Base-by-base conservation (phyloP, 768 basidiomycete genomes). In the Suillus americanus region DNA sequence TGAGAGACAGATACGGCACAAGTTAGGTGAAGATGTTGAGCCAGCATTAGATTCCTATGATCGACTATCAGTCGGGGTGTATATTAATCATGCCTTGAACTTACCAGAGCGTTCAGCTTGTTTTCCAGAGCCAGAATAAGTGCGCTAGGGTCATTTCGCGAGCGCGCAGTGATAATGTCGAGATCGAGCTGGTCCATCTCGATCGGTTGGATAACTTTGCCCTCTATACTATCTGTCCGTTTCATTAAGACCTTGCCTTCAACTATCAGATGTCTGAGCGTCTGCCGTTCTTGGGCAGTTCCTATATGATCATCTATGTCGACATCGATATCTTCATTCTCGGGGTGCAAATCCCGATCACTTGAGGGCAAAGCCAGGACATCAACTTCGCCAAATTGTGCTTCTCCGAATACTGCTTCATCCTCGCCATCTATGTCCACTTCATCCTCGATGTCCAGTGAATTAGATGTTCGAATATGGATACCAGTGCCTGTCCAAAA, bases 381-480 rank as follows among this genome's bases (percentile, higher is more conserved):
- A 69, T 94, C 92, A 3, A 81, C 81, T 73, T 93, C 91, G 12
- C 86, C 88, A 73, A 94, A 94, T 71, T 94, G 92, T 0, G 83
- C 81, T 20, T 84, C 83, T 1, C 92, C 92, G 70, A 86, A 94
- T 1, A 82, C 69, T 3, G 72, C 82, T 62, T 86, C 82, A 71
- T 92, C 91, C 62, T 90, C 90, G 3, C 92, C 91, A 63, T 92
- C 92, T 12, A 93, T 79, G 64, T 94, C 92, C 12, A 94, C 80
- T 54, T 92, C 92, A 20, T 90, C 91, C 37, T 94, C 92, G 2
- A 90, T 82, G 64, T 92, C 91, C 65, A 82, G 78, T 20, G 82
- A 79, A n/a, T 80, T 73, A 30, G 77, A 78, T 65, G 85, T 79
- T 46, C 89, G 86, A 10, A 86, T 81, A 64, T 86, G 82, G 72